Evolutionary conservation across 345 rosid species (phyloP).

Genomic region (Excoecaria cochinchinensis): DNA sequence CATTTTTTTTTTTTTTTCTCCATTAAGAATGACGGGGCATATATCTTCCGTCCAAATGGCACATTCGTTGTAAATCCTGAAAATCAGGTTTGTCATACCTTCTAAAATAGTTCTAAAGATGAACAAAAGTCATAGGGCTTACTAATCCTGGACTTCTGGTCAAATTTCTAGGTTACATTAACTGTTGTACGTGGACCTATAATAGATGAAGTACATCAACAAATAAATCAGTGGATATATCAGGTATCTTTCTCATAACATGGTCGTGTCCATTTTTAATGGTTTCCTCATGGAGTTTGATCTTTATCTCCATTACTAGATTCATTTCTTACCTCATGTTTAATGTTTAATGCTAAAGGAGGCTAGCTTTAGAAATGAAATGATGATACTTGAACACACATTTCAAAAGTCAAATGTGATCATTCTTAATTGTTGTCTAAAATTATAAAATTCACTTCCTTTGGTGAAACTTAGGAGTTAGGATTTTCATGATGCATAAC

Average conservation of each 20-base stretch:
- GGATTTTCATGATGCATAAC: neutral
- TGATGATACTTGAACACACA: too few species aligned
- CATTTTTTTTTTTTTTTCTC: constrained; percentile 12
- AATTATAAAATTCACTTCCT: neutral
- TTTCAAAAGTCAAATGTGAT: neutral
- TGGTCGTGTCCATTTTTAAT: constrained; percentile 8
- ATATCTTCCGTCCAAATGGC: constrained; percentile 94
- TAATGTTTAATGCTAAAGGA: constrained; percentile 1
- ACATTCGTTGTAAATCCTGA: constrained; percentile 54
- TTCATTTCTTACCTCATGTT: neutral
- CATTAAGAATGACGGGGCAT: constrained; percentile 81
- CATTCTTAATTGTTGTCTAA: neutral
- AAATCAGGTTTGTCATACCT: constrained; percentile 51
- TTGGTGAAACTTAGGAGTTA: neutral
- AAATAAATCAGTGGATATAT: constrained; percentile 76
- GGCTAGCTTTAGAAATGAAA: neutral
- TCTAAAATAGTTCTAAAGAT: constrained; percentile 14
- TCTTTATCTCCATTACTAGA: neutral
- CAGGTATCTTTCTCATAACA: constrained; percentile 49
- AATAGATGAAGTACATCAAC: constrained; percentile 84
- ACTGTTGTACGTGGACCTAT: constrained; percentile 69
- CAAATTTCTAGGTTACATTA: constrained; percentile 56
- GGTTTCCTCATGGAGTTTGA: constrained; percentile 13
- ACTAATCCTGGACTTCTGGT: constrained; percentile 1
- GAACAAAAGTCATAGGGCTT: constrained; percentile 9